Evolutionary conservation across 139 green algal genomes (phyloP).

Genomic region (Dunaliella primolecta): DNA sequence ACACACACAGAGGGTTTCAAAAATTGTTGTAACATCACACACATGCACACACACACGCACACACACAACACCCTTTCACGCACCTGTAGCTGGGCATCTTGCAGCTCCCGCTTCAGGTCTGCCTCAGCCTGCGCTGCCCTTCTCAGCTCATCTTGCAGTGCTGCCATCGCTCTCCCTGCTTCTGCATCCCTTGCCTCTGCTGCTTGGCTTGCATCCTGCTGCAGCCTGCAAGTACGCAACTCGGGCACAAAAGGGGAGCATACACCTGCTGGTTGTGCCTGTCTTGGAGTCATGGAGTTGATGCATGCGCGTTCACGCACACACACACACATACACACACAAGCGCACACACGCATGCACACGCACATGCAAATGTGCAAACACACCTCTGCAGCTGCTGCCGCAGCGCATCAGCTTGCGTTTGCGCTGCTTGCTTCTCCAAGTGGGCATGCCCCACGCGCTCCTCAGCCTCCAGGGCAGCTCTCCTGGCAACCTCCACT

Average conservation of each 20-base stretch:
- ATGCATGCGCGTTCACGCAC: not conserved
- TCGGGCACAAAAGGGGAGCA: no score
- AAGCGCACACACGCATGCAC: not conserved
- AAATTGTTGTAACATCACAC: no score
- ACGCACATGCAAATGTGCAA: not conserved
- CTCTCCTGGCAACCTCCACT: constrained; percentile 27
- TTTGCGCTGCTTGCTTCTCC: not conserved
- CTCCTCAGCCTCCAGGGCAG: constrained; percentile 24
- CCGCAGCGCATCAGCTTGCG: not conserved
- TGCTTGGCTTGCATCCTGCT: not conserved
- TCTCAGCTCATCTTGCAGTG: constrained; percentile 28
- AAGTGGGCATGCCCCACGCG: not conserved
- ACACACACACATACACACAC: not conserved
- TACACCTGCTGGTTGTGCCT: no score
- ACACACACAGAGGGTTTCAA: no score
- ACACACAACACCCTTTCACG: no score
- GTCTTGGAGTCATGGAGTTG: no score
- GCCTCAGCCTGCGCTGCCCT: constrained; percentile 9
- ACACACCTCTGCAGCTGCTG: not conserved
- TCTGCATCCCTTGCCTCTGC: constrained; percentile 23
- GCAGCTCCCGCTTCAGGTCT: constrained; percentile 18
- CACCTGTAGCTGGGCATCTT: constrained; percentile 7
- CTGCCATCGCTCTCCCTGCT: constrained; percentile 29
- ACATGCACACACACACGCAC: no score
- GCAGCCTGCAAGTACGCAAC: not conserved